Base-by-base conservation (phyloP, 2,329 filamentous ascomycete genomes). In the Nothophaeocryptopus gaeumannii region DNA sequence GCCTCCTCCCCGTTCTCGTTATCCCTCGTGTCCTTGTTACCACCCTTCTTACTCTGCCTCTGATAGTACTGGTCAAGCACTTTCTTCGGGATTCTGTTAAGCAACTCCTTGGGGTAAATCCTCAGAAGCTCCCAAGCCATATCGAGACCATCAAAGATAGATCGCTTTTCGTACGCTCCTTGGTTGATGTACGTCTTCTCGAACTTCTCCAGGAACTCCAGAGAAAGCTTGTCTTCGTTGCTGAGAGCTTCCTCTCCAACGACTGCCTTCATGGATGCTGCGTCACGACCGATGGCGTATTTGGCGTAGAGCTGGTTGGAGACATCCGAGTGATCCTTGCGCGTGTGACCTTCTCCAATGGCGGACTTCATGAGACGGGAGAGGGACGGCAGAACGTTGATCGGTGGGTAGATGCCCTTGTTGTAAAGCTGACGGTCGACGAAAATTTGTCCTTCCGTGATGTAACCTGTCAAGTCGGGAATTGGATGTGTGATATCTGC, bases 331-430 rank as follows among this genome's bases (percentile, higher is more conserved):
- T 99, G 93, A 67, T 99, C 95, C 74, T 89, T 91, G 65, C 93
- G 88, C 20, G 93, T 99, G 80, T 91, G 92, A 59, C 89, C 89
- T 76, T 97, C 91, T 64, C 93, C 93, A 67, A 99, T 99, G 71
- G 93, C 93, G 67, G 93, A 99, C 76, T 99, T 99, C 93, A 99
- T 99, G 69, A 99, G 86, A 83, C 93, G 93, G 16, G 93, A 99
- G 34, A 99, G 86, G 40, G 93, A 99, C 16, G 93, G 93, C 55
- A 99, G 78, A 58, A 99, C 93, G 77, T 99, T 99, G 79, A 99
- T 99, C 14, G 93, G 93, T 45, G 93, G 93, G 79, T 96, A 96
- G 75, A 99, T 85, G 75, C 91, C 92, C 78, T 93, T 93, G 81
- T 99, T 99, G 79, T 90, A 72, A 45, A 99, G 79, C 67, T 87